phyloP scores from a whole-genome alignment of 768 basidiomycete species.

The Boletus vermiculosoides region DNA sequence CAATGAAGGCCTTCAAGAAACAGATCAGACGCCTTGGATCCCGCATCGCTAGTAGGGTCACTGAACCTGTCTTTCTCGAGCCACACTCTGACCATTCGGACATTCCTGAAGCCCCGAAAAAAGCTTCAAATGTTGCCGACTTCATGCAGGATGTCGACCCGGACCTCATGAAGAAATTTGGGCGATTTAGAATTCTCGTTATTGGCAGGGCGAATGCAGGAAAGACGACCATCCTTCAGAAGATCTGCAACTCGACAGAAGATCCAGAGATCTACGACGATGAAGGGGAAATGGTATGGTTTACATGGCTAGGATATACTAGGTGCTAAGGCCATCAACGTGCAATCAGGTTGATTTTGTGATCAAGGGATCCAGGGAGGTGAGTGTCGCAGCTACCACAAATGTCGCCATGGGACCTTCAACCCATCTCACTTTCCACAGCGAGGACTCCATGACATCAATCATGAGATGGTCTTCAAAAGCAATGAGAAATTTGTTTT shows the following conservation, averaged over 20 bases:
- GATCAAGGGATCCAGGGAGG: background rate
- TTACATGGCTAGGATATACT: background rate
- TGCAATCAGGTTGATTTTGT: background rate
- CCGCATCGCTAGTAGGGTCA: background rate
- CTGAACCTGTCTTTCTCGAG: background rate
- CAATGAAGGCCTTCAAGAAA: too few species aligned
- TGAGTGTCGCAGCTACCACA: background rate
- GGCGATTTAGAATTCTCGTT: background rate
- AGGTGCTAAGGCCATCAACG: background rate
- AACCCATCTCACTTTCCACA: background rate
- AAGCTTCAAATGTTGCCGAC: too few species aligned
- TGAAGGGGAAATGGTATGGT: background rate
- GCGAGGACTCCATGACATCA: background rate
- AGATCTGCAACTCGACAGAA: background rate
- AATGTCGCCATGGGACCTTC: background rate
- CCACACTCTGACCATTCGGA: background rate
- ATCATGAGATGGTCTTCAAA: background rate
- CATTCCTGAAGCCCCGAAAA: background rate
- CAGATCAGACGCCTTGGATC: too few species aligned
- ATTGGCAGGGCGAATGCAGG: background rate
- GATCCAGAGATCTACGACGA: background rate
- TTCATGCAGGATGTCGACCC: background rate
- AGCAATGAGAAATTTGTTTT: background rate
- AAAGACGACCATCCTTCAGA: background rate
- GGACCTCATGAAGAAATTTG: background rate